Percentiles rank a stretch among this genome's conserved stretches.
phyloP scores from a whole-genome alignment of 1,284 basidiomycete genomes.

The Paramarasmius palmivorus region DNA sequence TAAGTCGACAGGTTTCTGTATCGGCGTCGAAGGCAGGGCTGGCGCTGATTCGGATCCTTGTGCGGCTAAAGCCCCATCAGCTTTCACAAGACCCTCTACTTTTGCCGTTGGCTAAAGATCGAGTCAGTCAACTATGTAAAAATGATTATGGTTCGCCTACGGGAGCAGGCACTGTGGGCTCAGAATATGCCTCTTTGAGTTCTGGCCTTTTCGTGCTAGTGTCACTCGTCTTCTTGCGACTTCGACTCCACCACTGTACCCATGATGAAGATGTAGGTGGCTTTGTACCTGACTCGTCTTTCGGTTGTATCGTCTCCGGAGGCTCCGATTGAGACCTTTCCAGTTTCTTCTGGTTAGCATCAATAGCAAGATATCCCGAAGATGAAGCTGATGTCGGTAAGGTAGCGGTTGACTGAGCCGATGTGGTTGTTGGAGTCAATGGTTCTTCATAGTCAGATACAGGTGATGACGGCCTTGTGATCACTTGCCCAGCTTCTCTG shows the following conservation, averaged over 20 bases:
- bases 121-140: conserved; percentile 2
- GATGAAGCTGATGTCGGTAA: conserved; percentile 12
- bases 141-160: background rate
- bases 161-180: conserved; percentile 15
- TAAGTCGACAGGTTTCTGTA: conserved; percentile 24
- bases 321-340: conserved; percentile 40
- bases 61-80: conserved; percentile 18
- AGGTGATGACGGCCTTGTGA: conserved; percentile 29
- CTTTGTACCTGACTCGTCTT: conserved; percentile 28
- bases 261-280: conserved; percentile 65
- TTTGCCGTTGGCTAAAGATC: too few species aligned
- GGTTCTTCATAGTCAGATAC: conserved; percentile 28
- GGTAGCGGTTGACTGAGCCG: background rate
- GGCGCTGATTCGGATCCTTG: conserved; percentile 35
- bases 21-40: conserved; percentile 36
- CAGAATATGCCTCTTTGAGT: conserved; percentile 29
- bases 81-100: too few species aligned
- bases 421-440: background rate
- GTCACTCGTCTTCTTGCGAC: conserved; percentile 35
- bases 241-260: conserved; percentile 77
- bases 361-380: conserved; percentile 14
- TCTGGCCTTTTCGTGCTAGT: conserved; percentile 23
- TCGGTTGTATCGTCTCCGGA: conserved; percentile 25
- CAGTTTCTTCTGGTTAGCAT: conserved; percentile 21
- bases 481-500: conserved; percentile 7